Percentiles rank a stretch among this genome's conserved stretches.
These are phyloP conservation scores for Alternaria longipes DNA, from an alignment of 2,329 filamentous ascomycete genomes.

Conservation along the genomic window DNA sequence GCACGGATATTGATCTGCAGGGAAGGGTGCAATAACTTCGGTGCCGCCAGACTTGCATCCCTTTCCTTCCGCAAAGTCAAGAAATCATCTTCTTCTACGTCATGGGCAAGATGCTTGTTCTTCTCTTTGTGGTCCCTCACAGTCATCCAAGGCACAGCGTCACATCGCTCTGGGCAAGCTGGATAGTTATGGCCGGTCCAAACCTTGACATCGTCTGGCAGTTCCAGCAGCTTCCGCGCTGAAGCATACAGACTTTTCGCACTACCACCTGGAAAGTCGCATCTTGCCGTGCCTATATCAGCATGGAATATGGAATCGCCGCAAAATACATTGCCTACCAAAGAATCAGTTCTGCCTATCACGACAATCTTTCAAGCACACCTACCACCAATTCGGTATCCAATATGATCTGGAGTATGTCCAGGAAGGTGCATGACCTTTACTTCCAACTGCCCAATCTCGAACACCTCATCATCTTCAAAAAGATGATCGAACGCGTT, in stretches of 20 bases:
- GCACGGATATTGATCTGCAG: slow-evolving; percentile 55
- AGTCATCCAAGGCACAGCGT: slow-evolving; percentile 44
- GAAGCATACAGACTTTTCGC: slow-evolving; percentile 41
- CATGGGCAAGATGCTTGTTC: slow-evolving; percentile 49
- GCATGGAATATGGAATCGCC: slow-evolving; percentile 50
- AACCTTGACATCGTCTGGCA: slow-evolving; percentile 42
- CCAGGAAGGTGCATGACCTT: slow-evolving; percentile 66
- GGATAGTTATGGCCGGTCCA: slow-evolving; percentile 52
- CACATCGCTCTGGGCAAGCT: slow-evolving; percentile 21
- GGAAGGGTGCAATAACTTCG: slow-evolving; percentile 49
- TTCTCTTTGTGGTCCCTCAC: slow-evolving; percentile 46
- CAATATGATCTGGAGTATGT: slow-evolving; percentile 69
- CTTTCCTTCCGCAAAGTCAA: slow-evolving; percentile 41
- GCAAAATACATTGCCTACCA: slow-evolving; percentile 44
- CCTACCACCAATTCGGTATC: slow-evolving; percentile 62
- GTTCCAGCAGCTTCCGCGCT: slow-evolving; percentile 33
- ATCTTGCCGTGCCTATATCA: slow-evolving; percentile 46
- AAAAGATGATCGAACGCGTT: slow-evolving; percentile 64
- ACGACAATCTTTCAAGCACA: background rate
- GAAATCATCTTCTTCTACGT: slow-evolving; percentile 44
- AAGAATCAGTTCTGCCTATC: background rate
- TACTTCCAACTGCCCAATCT: slow-evolving; percentile 58
- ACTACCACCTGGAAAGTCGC: slow-evolving; percentile 50
- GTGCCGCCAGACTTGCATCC: slow-evolving; percentile 43
- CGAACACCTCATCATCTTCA: slow-evolving; percentile 63